Percentiles rank a stretch among this genome's conserved stretches.
Evolutionary conservation across 306 rosid species (phyloP).

Genomic region (Acacia acuminata): DNA sequence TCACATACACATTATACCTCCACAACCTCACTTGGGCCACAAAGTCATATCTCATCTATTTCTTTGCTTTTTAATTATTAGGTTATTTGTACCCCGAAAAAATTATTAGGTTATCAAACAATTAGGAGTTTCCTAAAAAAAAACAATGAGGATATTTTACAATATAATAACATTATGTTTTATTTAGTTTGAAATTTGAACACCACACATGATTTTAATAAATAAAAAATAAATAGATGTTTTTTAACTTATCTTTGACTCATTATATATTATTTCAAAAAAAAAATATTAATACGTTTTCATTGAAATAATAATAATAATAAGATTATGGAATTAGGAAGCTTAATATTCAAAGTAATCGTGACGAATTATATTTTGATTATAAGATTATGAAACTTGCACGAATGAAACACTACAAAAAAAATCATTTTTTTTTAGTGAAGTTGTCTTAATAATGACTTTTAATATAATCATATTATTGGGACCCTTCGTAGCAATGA

Average conservation of each 20-base stretch:
- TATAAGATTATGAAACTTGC: neutral
- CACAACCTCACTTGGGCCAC: too few relatives aligned
- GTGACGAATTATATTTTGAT: neutral
- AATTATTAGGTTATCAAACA: neutral
- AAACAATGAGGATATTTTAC: neutral
- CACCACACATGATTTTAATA: neutral
- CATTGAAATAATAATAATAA: neutral
- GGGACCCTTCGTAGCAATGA: neutral
- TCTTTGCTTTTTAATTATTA: neutral
- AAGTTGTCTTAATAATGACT: neutral
- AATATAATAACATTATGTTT: neutral
- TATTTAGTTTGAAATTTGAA: neutral
- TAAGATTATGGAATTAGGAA: neutral
- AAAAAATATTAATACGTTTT: too few relatives aligned
- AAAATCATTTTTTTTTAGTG: neutral
- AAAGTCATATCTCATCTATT: too few relatives aligned
- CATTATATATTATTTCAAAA: too few relatives aligned
- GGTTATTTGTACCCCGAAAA: too few relatives aligned
- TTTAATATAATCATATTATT: neutral
- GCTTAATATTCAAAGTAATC: neutral
- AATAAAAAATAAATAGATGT: neutral
- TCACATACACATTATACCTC: too few relatives aligned
- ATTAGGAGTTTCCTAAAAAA: too few relatives aligned
- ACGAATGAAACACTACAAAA: neutral
- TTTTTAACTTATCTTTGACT: neutral